Conservation (phyloP, 2,329 filamentous ascomycete genomes). For the Fonsecaea pedrosoi region DNA sequence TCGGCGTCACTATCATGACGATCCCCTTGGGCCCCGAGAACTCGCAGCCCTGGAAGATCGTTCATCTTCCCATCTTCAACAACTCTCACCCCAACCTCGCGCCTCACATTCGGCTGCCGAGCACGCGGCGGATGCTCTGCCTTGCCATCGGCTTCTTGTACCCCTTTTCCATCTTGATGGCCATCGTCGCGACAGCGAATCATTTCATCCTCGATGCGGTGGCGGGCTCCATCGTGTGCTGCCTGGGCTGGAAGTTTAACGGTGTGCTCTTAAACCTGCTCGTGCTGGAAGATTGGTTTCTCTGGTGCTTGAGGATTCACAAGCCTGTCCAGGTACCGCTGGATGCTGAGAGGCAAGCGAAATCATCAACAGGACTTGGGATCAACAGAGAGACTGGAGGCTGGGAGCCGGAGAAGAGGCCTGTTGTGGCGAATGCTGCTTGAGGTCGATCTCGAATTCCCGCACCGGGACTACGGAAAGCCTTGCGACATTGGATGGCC, state of each 20-base stretch:
- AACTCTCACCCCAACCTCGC: constrained; percentile 39
- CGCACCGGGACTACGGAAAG: not conserved
- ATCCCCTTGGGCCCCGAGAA: constrained; percentile 67
- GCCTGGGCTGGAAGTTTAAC: constrained; percentile 66
- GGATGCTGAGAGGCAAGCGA: not conserved
- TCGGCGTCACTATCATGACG: constrained; percentile 72
- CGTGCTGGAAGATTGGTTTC: constrained; percentile 71
- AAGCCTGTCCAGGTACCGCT: constrained; percentile 57
- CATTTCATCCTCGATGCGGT: constrained; percentile 75
- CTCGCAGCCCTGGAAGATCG: constrained; percentile 37
- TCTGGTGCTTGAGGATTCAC: constrained; percentile 68
- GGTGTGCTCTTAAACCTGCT: constrained; percentile 66
- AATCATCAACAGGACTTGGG: constrained; percentile 1
- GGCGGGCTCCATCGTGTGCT: constrained; percentile 70
- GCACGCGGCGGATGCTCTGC: constrained; percentile 60
- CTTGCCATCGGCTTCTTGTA: constrained; percentile 65
- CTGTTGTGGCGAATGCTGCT: constrained; percentile 13
- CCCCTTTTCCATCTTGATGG: constrained; percentile 68
- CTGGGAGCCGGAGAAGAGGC: constrained; percentile 15
- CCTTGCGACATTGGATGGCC: not conserved
- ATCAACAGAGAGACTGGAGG: constrained; percentile 18
- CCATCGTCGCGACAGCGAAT: constrained; percentile 75
- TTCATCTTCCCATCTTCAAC: constrained; percentile 44
- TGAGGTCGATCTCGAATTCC: not conserved
- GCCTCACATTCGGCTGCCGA: constrained; percentile 51